Base-by-base conservation (phyloP, 1,139 yeast species). In the Saccharomyces pastorianus region DNA sequence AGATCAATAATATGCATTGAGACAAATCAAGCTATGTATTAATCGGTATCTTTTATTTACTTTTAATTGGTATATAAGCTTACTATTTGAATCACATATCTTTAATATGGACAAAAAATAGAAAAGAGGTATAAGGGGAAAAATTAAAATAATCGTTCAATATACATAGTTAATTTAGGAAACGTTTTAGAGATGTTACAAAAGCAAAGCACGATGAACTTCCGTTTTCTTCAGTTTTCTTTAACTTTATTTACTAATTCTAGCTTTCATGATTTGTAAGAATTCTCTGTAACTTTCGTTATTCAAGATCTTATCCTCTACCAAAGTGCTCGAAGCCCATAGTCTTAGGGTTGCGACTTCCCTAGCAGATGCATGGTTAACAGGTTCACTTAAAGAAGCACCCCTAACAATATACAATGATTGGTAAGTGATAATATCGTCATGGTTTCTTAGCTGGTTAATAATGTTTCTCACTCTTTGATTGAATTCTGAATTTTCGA, bases 301-400 rank as follows among this genome's bases (percentile, higher is more conserved):
- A 57, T 78, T 80, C 60, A 84, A 85, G 46, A 84, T 79, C 71
- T 93, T 85, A 72, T 91, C 99, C 73, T 93, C 98, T 51, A 93
- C 91, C 71, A 93, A 78, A 64, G 86, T 81, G 58, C 95, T 85
- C 58, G 86, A 77, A 53, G 95, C 93, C 97, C 98, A 91, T 76
- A 88, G 75, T 72, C 96, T 82, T 70, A 93, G 78, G 11, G 96
- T 83, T 71, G 81, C 77, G 59, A 91, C 83, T 63, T 90, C 96
- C 62, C 86, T 79, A 57, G 79, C 80, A 60, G 79, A 79, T 42
- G 79, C 74, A 57, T 80, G 78, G 61, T 77, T 81, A 59, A 80
- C 73, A 51, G 86, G 84, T 65, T 85, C 91, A 64, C 81, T 81
- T 41, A 83, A 75, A 28, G 95, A 85, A 26, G 89, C 91, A 47